Percentiles rank a stretch among this genome's conserved stretches.
These are phyloP conservation scores for Podila clonocystis DNA, from an alignment of 192 early-diverging fungal species.

Conservation along the genomic window DNA sequence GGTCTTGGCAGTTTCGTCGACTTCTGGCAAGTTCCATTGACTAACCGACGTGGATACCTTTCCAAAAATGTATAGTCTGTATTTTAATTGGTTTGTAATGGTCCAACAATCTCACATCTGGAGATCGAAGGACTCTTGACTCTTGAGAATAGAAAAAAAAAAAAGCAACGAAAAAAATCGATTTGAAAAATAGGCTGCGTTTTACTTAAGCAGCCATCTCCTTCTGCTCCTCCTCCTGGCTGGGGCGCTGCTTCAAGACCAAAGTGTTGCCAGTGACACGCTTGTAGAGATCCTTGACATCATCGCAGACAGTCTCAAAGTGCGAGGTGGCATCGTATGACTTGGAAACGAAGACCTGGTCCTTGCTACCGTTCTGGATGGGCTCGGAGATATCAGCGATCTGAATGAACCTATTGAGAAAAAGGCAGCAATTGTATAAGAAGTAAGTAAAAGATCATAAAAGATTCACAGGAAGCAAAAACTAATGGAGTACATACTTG, in stretches of 20 bases:
- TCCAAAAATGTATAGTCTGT: too few species aligned
- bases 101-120: too few species aligned
- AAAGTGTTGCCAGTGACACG: slow-evolving; percentile 81
- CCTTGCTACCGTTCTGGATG: slow-evolving; percentile 78
- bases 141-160: background rate
- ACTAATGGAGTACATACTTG: slow-evolving; percentile 60
- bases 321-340: slow-evolving; percentile 99
- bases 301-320: slow-evolving; percentile 98
- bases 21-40: too few species aligned
- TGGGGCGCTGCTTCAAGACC: slow-evolving; percentile 76
- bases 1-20: too few species aligned
- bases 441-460: background rate
- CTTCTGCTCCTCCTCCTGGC: slow-evolving; percentile 63
- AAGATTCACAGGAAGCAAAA: background rate
- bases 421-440: slow-evolving; percentile 1
- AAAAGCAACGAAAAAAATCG: background rate
- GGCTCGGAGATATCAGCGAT: slow-evolving; percentile 91
- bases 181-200: background rate
- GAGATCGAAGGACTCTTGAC: too few species aligned
- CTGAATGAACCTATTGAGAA: slow-evolving; percentile 72
- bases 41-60: too few species aligned
- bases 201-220: slow-evolving; percentile 39
- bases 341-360: slow-evolving; percentile 90
- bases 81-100: too few species aligned
- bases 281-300: slow-evolving; percentile 94